A percentile compares a stretch with the other conserved stretches of the same genome.
Evolutionary conservation across 805 yeast species (phyloP).

Genomic region (Yarrowia yakushimensis): DNA sequence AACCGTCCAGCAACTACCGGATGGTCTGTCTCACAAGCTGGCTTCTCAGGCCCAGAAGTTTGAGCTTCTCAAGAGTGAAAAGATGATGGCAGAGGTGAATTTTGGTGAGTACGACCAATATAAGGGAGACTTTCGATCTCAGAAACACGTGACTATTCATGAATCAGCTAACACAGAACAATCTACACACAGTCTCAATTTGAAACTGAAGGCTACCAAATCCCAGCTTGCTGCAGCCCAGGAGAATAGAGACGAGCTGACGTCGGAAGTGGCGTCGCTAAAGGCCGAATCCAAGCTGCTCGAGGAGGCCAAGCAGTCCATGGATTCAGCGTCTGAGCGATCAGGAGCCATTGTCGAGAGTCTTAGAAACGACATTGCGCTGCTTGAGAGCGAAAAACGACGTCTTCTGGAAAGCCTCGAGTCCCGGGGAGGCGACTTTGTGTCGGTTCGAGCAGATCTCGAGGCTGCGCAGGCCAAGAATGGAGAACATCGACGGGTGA

Average conservation of each 20-base stretch:
- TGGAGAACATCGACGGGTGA: constrained; percentile 41
- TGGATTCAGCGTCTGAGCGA: not conserved
- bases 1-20: not conserved
- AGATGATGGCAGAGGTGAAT: constrained; percentile 31
- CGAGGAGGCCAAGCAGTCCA: not conserved
- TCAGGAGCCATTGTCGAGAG: constrained; percentile 27
- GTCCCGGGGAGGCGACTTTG: constrained; percentile 34
- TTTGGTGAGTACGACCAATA: constrained; percentile 27
- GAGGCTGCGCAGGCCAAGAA: constrained; percentile 39
- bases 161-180: constrained; percentile 26
- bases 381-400: constrained; percentile 38
- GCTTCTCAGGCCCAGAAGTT: constrained; percentile 30
- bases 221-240: constrained; percentile 20
- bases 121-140: too few species aligned
- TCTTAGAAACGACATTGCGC: constrained; percentile 42
- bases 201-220: constrained; percentile 22
- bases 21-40: not conserved
- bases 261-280: not conserved
- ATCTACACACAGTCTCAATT: constrained; percentile 25
- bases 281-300: not conserved
- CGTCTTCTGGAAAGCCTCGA: constrained; percentile 35
- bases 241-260: not conserved
- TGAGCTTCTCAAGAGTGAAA: constrained; percentile 33
- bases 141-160: too few species aligned
- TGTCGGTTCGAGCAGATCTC: constrained; percentile 41